Base-by-base conservation (phyloP, 768 basidiomycete species). In the Tylopilus plumbeoviolaceoides region DNA sequence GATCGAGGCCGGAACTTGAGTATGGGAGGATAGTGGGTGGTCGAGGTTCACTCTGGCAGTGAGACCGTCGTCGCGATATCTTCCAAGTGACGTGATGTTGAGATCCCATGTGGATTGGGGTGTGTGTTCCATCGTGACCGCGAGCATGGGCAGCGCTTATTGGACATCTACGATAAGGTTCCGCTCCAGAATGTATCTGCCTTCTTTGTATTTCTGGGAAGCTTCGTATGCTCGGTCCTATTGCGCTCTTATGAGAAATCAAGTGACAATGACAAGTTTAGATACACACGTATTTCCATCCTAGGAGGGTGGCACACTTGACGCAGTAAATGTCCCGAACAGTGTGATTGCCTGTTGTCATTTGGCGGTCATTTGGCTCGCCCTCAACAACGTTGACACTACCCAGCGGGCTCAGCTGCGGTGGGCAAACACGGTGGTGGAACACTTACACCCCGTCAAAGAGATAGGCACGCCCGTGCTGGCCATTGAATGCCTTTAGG, bases 191-290 rank as follows among this genome's bases (percentile, higher is more conserved):
- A 99, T 98, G 71, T 83, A 97, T 77, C 94, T 94, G 67, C 94
- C 93, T 75, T 99, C 95, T 68, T 99, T 99, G 79, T 98, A 99
- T 71, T 88, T 91, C 80, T 99, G 95, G 8, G 84, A 79, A 11
- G 78, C 66, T 65, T 98, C 95, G 66, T 85, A 97, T 15, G 95
- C 95, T 51, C 83, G 83, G 70, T 97, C 95, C 95, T 97, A 63
- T 43, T 18, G 47, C 47, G 12, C 41, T 49, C 30, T 44, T 27
- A 41, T 48, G 49, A 57, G 55, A 48, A 40, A 7, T 35, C 18
- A 33, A 30, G 30, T 8, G 42, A 17, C 27, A 11, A 15, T 44
- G 30, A 49, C 25, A 47, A 10, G 31, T 3, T 23, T 2, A 31
- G 21, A 23, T 33, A 65, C 63, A 38, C 67, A 91, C 97, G 70